Conservation (phyloP, 225 moss, liverwort and hornwort genomes). For the Bryoerythrophyllum caledonicum region DNA sequence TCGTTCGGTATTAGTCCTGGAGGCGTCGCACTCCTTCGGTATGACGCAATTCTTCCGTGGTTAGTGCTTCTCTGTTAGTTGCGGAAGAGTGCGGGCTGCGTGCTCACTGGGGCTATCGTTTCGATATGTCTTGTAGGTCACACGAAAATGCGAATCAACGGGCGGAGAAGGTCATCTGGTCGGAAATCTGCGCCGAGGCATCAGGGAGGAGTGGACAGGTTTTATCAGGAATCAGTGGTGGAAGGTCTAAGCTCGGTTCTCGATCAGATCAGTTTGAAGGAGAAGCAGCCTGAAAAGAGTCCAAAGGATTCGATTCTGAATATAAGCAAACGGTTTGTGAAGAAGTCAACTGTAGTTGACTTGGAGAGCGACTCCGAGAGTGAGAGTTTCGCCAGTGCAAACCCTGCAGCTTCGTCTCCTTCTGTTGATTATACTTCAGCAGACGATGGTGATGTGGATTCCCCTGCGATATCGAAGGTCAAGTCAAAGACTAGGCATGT, state of each 20-base stretch:
- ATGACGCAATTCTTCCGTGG: background rate
- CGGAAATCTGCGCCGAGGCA: slow-evolving; percentile 20
- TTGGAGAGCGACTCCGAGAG: slow-evolving; percentile 47
- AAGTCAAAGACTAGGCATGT: slow-evolving; percentile 27
- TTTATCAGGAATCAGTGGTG: slow-evolving; percentile 21
- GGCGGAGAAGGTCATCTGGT: slow-evolving; percentile 25
- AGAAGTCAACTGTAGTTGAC: slow-evolving; percentile 38
- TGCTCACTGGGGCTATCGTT: background rate
- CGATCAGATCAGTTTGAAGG: slow-evolving; percentile 40
- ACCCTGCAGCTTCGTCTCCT: slow-evolving; percentile 27
- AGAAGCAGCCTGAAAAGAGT: slow-evolving; percentile 18
- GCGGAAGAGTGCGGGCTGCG: background rate
- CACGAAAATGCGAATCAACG: slow-evolving; percentile 2
- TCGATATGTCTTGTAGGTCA: slow-evolving; percentile 23
- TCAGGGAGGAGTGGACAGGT: background rate
- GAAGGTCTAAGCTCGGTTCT: slow-evolving; percentile 45
- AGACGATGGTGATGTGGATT: slow-evolving; percentile 59
- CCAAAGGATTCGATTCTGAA: slow-evolving; percentile 40
- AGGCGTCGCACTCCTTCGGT: background rate
- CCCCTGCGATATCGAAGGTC: slow-evolving; percentile 33
- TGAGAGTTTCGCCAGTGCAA: slow-evolving; percentile 37
- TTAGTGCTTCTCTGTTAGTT: background rate
- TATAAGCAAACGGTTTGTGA: slow-evolving; percentile 37
- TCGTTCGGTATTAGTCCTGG: background rate
- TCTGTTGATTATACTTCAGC: slow-evolving; percentile 56